Conservation (phyloP, 257 asterid genomes). For the Capsicum chinense region DNA sequence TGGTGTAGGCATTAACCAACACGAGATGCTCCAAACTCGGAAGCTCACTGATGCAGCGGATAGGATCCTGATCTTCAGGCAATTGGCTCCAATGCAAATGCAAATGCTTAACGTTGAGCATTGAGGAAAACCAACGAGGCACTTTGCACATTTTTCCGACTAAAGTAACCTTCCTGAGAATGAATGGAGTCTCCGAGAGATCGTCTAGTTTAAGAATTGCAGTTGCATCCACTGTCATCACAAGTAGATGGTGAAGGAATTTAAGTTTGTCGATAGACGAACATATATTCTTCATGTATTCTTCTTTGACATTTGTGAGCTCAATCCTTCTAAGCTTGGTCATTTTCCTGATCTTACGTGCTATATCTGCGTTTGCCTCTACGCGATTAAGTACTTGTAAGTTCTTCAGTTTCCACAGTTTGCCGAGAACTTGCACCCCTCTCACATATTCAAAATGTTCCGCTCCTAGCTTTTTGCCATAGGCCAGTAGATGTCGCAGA, state of each 20-base stretch:
- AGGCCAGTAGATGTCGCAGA: conserved; percentile 50
- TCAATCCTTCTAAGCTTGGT: conserved; percentile 49
- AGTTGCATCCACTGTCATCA: conserved; percentile 35
- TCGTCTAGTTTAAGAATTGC: conserved; percentile 34
- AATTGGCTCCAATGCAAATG: conserved; percentile 40
- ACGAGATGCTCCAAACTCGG: conserved; percentile 29
- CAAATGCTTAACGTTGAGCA: conserved; percentile 31
- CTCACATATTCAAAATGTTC: conserved; percentile 15
- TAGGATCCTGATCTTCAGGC: conserved; percentile 29
- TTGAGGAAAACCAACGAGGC: conserved; percentile 36
- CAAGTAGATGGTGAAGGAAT: conserved; percentile 36
- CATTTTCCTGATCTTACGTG: conserved; percentile 35
- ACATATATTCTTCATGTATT: conserved; percentile 37
- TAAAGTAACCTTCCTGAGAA: conserved; percentile 31
- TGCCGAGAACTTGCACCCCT: conserved; percentile 37
- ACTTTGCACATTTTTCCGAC: conserved; percentile 30
- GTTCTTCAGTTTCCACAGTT: conserved; percentile 42
- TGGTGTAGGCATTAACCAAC: conserved; percentile 32
- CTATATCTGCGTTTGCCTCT: conserved; percentile 32
- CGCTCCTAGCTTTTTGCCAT: neutral
- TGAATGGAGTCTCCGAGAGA: conserved; percentile 25
- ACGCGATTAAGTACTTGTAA: conserved; percentile 36
- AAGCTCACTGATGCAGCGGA: conserved; percentile 33
- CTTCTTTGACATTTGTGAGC: conserved; percentile 37
- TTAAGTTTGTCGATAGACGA: conserved; percentile 40